Evolutionary conservation across 1,284 basidiomycete genomes (phyloP).

Genomic region (Agroathelia rolfsii): DNA sequence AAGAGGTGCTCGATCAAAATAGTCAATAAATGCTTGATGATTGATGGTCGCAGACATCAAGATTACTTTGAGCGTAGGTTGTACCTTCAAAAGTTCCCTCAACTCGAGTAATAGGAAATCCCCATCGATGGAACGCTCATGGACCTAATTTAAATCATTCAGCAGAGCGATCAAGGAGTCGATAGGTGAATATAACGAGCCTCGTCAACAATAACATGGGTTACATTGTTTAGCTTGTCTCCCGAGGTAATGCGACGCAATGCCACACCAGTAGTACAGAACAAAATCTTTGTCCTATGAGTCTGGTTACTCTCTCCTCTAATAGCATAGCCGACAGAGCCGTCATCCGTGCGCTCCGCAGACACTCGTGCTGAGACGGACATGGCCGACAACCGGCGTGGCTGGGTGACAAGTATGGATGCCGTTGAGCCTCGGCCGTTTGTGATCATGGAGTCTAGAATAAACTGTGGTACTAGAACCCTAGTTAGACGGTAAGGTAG

Average conservation of each 20-base stretch:
- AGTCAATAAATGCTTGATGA: conserved; percentile 71
- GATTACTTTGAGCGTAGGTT: conserved; percentile 70
- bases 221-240: conserved; percentile 60
- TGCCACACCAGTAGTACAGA: conserved; percentile 90
- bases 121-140: conserved; percentile 85
- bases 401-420: conserved; percentile 85
- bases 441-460: conserved; percentile 75
- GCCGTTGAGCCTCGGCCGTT: conserved; percentile 53
- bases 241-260: conserved; percentile 74
- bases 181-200: too few relatives aligned
- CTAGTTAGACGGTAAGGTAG: conserved; percentile 17
- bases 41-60: conserved; percentile 89
- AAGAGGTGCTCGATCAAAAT: conserved; percentile 75
- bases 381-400: conserved; percentile 82
- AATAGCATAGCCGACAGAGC: conserved; percentile 83
- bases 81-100: conserved; percentile 65
- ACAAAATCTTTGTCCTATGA: conserved; percentile 67
- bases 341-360: conserved; percentile 75
- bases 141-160: too few relatives aligned
- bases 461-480: conserved; percentile 88
- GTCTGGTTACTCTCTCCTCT: conserved; percentile 77
- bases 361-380: conserved; percentile 86
- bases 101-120: conserved; percentile 87
- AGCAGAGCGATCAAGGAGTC: too few relatives aligned
- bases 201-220: conserved; percentile 89